phyloP scores from a whole-genome alignment of 768 basidiomycete genomes.

The Stropharia rugosoannulata region DNA sequence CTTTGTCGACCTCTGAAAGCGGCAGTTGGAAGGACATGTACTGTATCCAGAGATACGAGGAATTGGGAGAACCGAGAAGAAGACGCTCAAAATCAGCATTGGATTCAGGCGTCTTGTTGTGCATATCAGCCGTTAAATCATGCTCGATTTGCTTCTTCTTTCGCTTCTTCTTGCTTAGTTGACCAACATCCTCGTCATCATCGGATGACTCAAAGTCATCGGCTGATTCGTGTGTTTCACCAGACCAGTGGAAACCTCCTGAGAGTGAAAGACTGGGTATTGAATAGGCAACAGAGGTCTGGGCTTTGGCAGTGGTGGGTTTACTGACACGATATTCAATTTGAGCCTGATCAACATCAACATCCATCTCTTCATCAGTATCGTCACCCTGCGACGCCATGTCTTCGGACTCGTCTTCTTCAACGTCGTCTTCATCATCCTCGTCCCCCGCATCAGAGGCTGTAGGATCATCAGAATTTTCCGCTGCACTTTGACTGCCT shows the following conservation, averaged over 20 bases:
- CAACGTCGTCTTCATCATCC: constrained; percentile 22
- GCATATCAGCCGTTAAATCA: constrained; percentile 87
- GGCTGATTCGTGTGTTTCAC: constrained; percentile 30
- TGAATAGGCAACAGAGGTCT: constrained; percentile 14
- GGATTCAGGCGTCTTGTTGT: constrained; percentile 82
- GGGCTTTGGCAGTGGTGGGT: constrained; percentile 8
- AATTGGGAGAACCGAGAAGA: constrained; percentile 92
- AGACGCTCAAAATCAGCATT: constrained; percentile 93
- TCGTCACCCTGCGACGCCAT: constrained; percentile 19
- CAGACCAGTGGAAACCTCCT: constrained; percentile 75
- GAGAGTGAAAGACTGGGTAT: constrained; percentile 48
- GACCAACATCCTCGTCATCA: constrained; percentile 45
- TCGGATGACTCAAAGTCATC: constrained; percentile 42
- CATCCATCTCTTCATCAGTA: constrained; percentile 40
- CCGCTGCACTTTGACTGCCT: constrained; percentile 21
- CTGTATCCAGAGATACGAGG: constrained; percentile 97
- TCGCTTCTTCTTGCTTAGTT: constrained; percentile 54
- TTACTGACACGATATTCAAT: constrained; percentile 21
- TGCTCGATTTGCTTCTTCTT: constrained; percentile 72
- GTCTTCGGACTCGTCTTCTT: constrained; percentile 16
- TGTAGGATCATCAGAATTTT: constrained; percentile 21
- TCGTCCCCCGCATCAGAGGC: constrained; percentile 2
- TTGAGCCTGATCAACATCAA: constrained; percentile 38
- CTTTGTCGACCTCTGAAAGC: constrained; percentile 95
- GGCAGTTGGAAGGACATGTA: constrained; percentile 99